Base-by-base conservation (phyloP, 2,329 filamentous ascomycete genomes). In the Ceratocystis huliohia region DNA sequence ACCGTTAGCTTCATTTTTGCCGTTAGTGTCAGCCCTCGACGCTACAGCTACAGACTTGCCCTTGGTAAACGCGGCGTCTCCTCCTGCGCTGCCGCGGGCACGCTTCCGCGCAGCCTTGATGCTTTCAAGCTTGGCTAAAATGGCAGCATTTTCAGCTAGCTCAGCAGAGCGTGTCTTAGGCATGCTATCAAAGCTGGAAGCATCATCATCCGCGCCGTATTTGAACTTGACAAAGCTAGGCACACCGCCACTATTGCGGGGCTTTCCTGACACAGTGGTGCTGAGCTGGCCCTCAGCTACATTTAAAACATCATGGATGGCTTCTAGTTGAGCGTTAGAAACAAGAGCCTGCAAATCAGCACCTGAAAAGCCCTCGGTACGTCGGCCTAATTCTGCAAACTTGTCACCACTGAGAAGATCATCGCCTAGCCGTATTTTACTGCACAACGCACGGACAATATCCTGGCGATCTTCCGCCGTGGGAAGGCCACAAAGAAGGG, bases 271-370 rank as follows among this genome's bases (percentile, higher is more conserved):
- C 3, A 74, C 73, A 10, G 73, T 59, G 73, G 74, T 44, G 63
- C 62, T 37, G 69, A 72, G 20, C 71, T 72, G 30, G 71, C 70
- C 72, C 56, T 84, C 79, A 71, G 70, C 4, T 69, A 87, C 84
- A 65, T 85, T 87, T 0, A 99, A 82, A 1, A 95, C 86, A 70
- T 96, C 92, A 73, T 99, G 94, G 70, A 99, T 96, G 33, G 94
- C 94, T 77, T 97, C 93, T 5, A 99, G 82, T 74, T 99, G 94
- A 0, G 94, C 92, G 71, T 99, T 99, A 72, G 96, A 96, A 56
- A 97, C 86, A 5, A 99, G 82, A 0, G 93, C 94, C 75, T 99
- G 94, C 2, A 99, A 79, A 76, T 99, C 94, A 0, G 94, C 94
- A 13, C 94, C 94, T 0, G 90, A 94, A 74, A 95, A 96, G 8